A percentile compares a stretch with the other conserved stretches of the same genome.
These are phyloP conservation scores for Chlorencoelia australis DNA, from an alignment of 2,329 filamentous ascomycete species.

Conservation along the genomic window DNA sequence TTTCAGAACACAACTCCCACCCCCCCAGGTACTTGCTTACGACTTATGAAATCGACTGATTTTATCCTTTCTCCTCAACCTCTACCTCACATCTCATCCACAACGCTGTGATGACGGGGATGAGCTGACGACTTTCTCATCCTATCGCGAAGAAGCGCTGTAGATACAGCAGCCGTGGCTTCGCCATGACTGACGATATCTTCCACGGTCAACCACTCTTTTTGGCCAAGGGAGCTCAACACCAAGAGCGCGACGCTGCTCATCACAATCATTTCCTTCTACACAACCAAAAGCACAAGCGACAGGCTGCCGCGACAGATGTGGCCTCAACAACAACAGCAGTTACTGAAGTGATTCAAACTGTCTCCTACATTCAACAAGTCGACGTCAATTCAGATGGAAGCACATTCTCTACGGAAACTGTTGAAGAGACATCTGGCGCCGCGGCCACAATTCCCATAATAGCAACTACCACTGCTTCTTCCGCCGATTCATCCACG, in stretches of 20 bases:
- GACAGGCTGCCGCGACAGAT: constrained; percentile 6
- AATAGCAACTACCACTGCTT: no score
- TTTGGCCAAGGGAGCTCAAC: constrained; percentile 26
- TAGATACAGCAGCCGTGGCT: constrained; percentile 22
- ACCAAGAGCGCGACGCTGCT: constrained; percentile 21
- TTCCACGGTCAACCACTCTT: constrained; percentile 28
- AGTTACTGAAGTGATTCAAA: constrained; percentile 21
- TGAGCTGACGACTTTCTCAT: constrained; percentile 7
- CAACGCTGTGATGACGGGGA: constrained; percentile 6
- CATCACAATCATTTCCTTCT: constrained; percentile 20
- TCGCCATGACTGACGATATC: constrained; percentile 22
- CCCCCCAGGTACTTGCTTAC: no score
- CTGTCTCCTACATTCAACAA: constrained; percentile 24
- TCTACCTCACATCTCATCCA: no score
- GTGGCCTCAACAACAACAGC: constrained; percentile 8
- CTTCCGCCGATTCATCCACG: constrained; percentile 2
- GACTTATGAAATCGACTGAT: no score
- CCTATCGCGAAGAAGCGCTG: constrained; percentile 18
- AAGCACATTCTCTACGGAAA: constrained; percentile 19
- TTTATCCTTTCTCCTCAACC: no score
- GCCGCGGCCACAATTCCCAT: constrained; percentile 9
- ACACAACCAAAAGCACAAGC: constrained; percentile 17
- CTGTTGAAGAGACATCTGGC: no score
- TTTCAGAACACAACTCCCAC: no score
- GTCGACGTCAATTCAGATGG: constrained; percentile 24